Conservation (phyloP, 2,329 filamentous ascomycete genomes). For the Hymenoscyphus infarciens region DNA sequence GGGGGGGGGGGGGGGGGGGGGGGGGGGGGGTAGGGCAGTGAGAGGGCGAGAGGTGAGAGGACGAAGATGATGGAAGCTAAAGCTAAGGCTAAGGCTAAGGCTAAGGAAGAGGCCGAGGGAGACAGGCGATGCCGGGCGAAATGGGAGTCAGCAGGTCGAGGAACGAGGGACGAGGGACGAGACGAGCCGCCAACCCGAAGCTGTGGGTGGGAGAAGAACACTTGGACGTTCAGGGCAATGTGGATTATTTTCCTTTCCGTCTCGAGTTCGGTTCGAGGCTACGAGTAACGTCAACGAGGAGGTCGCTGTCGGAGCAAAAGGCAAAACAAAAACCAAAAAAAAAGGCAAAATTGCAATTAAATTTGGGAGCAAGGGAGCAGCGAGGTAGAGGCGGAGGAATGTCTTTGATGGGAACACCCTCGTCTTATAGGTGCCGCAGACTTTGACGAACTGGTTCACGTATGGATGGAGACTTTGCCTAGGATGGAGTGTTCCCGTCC, state of each 20-base stretch:
- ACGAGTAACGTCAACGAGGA: too few species aligned
- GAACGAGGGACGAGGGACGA: background rate
- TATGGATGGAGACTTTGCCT: background rate
- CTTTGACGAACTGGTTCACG: background rate
- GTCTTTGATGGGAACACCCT: background rate
- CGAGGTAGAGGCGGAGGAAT: background rate
- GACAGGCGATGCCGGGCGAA: background rate
- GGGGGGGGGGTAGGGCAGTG: too few species aligned
- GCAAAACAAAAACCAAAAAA: too few species aligned
- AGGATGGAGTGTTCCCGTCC: background rate
- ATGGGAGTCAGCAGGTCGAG: background rate
- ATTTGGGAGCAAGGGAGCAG: background rate
- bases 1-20: too few species aligned
- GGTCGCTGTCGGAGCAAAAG: background rate
- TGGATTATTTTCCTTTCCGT: too few species aligned
- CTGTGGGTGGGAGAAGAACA: background rate
- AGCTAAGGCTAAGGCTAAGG: background rate
- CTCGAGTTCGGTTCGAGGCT: too few species aligned
- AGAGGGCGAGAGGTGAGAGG: background rate
- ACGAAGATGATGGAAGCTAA: slow-evolving; percentile 1
- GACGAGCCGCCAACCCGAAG: background rate
- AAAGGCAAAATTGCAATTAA: background rate
- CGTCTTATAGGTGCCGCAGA: background rate
- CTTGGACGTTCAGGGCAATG: too few species aligned
- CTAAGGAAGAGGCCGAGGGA: background rate